A percentile compares a stretch with the other conserved stretches of the same genome.
These are phyloP conservation scores for Saturnispora silvae DNA, from an alignment of 805 yeast genomes.

Conservation along the genomic window DNA sequence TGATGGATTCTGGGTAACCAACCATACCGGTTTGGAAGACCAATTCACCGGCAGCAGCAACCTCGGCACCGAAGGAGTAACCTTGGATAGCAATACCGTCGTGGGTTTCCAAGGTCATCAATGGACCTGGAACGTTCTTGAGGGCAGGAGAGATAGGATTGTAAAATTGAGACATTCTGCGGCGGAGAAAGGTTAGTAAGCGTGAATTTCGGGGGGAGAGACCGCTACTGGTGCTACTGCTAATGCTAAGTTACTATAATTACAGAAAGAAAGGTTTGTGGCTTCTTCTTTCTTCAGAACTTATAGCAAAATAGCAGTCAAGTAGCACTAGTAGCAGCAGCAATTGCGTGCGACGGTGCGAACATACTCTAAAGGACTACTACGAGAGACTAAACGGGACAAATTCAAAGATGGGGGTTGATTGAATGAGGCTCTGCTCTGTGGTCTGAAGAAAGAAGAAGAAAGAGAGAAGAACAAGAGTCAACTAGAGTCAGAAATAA, in stretches of 20 bases:
- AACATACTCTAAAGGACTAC: constrained; percentile 1
- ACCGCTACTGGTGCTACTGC: too few species aligned
- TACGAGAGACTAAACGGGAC: constrained; percentile 6
- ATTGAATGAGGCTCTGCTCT: constrained; percentile 9
- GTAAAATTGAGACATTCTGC: constrained; percentile 30
- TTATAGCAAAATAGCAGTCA: too few species aligned
- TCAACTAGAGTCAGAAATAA: too few species aligned
- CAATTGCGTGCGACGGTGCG: neutral
- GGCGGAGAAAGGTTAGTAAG: too few species aligned
- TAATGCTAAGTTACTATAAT: too few species aligned
- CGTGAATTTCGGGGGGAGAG: too few species aligned
- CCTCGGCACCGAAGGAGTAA: constrained; percentile 92
- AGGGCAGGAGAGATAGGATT: constrained; percentile 87
- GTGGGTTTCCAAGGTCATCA: constrained; percentile 80
- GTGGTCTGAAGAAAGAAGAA: constrained; percentile 8
- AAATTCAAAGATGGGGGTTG: constrained; percentile 9
- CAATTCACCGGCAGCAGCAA: constrained; percentile 87
- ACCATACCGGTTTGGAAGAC: constrained; percentile 99
- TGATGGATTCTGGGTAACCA: constrained; percentile 98
- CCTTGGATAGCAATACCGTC: constrained; percentile 86
- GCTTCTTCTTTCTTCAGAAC: neutral
- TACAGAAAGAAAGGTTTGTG: neutral
- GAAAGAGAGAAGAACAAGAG: neutral
- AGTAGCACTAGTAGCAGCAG: neutral
- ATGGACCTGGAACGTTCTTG: constrained; percentile 70